Evolutionary conservation across 371 early-diverging fungal genomes (phyloP), one percentile per base, ranked within the genome.

Genomic region (Mucor indicus): DNA sequence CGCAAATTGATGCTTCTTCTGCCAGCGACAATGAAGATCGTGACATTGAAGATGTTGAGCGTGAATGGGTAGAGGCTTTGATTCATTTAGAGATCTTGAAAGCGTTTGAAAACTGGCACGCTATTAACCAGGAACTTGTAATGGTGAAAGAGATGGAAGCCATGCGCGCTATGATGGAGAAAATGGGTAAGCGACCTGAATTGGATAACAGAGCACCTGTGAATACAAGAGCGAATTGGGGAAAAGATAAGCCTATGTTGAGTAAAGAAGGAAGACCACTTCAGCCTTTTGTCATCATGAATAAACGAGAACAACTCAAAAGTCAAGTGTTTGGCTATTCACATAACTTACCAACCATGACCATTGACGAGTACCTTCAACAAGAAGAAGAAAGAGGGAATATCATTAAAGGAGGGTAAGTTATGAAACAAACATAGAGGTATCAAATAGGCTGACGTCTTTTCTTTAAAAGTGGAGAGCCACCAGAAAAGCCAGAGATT

Each of bases 311-410:
- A 48, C 80, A 81, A 36, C 55, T 95, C 33, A 77, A 69, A 52
- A 75, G 91, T 31, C 76, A 81, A 20, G 97, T 96, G 8, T 98
- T 98, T 65, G 57, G 90, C 8, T 93, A 92, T 0, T 84, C 91
- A 1, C 87, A 90, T 65, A 87, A 82, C 25, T 63, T 98, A 46
- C 98, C 98, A 2, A 97, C 98, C 4, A 98, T 97, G 98, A 78
- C 94, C 0, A 86, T 98, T 44, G 98, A 98, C 38, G 89, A 98
- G 67, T 98, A 93, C 52, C 57, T 98, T 43, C 79, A 91, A 40
- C 81, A 84, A 55, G 96, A 98, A 67, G 73, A 71, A 53, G 86
- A 83, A 54, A 81, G 92, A 20, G 98, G 98, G 4, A 91, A 91
- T 53, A 80, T 96, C 20, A 81, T 97, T 48, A 68, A 91, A 15